Conservation (phyloP, 805 yeast species). For the Isabelozyma rhagii region DNA sequence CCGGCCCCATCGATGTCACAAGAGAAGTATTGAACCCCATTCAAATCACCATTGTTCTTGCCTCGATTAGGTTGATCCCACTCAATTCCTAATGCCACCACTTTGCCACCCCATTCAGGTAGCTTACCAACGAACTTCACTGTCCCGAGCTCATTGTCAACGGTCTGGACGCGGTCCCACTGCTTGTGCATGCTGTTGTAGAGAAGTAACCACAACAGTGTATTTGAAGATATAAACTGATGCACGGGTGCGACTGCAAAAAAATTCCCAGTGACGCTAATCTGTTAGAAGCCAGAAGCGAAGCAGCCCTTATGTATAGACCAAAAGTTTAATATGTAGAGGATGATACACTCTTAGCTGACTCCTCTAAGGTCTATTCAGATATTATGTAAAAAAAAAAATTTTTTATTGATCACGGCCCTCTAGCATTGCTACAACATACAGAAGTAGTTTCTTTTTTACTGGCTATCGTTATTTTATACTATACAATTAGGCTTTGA, state of each 20-base stretch:
- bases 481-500: constrained; percentile 6
- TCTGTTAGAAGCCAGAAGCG: too few species aligned
- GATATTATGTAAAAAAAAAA: too few species aligned
- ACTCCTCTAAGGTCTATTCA: too few species aligned
- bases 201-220: not conserved
- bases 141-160: constrained; percentile 55
- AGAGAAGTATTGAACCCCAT: constrained; percentile 56
- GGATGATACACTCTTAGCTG: too few species aligned
- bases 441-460: not conserved
- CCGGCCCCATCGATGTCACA: constrained; percentile 44
- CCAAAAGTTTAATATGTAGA: too few species aligned
- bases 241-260: not conserved
- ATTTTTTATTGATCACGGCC: too few species aligned
- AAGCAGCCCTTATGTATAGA: too few species aligned
- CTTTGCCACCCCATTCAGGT: constrained; percentile 57
- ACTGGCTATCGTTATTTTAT: not conserved
- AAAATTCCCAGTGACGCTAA: too few species aligned
- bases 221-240: not conserved
- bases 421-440: too few species aligned
- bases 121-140: constrained; percentile 59
- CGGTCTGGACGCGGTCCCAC: constrained; percentile 21
- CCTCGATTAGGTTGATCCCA: constrained; percentile 79
- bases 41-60: constrained; percentile 61
- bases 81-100: constrained; percentile 69
- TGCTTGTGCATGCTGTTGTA: not conserved